Base-by-base conservation (phyloP, 2,329 filamentous ascomycete genomes). In the Alternaria panax region DNA sequence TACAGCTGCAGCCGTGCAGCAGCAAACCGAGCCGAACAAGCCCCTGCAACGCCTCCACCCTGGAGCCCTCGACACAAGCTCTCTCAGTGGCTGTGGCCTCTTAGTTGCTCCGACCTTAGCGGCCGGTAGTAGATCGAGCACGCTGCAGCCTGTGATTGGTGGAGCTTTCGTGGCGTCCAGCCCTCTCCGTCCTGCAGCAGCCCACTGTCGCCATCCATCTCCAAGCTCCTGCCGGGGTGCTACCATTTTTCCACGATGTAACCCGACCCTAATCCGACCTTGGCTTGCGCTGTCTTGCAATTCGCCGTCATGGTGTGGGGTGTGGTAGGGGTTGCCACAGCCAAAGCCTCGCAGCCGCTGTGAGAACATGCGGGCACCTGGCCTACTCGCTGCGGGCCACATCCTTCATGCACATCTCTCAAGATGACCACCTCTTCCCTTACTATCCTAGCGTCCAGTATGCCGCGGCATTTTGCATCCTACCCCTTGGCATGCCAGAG, bases 231-330 rank as follows among this genome's bases (percentile, higher is more conserved):
- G 53, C 69, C 64, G 57, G 69, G 66, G 66, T 68, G 61, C 66
- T 50, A 60, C 62, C 54, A 58, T 57, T 56, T 53, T 67, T 66
- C 60, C 66, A 66, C 73, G 75, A 77, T 77, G 75, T 78, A 77
- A 78, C 75, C 68, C 69, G 69, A 72, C 72, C 69, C 65, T 66
- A 77, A 78, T 74, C 68, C 69, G 69, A 72, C 72, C 69, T 63
- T 66, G 67, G 63, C 64, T 64, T 64, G 63, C 64, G 62, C 63
- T 61, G 60, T 65, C 64, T 60, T 64, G 63, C 66, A 71, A 75
- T 75, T 75, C 71, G 73, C 72, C 70, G 71, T 70, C 65, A 53
- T 62, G 57, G 66, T 76, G 74, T 74, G 73, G 70, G 72, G 74
- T 73, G 72, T 60, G 65, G 65, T 70, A 68, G 70, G 67, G 70